Conservation (phyloP, 2,329 filamentous ascomycete species). For the Didymella segeticola region DNA sequence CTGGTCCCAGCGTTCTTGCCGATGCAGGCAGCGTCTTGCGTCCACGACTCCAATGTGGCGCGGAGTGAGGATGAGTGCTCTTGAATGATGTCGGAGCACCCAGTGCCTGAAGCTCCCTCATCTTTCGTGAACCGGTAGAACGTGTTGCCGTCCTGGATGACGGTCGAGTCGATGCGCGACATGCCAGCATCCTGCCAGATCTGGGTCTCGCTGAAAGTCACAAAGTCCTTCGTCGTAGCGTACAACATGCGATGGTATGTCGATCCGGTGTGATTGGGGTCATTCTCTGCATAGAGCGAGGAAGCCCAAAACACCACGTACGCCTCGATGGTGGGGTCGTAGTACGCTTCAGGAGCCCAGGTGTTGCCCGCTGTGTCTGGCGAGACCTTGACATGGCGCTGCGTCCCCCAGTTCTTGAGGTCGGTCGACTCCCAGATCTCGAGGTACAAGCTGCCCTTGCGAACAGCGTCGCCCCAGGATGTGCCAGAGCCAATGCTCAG, state of each 20-base stretch:
- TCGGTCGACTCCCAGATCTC: constrained; percentile 62
- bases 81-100: constrained; percentile 63
- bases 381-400: constrained; percentile 59
- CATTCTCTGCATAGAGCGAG: constrained; percentile 53
- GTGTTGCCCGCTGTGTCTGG: constrained; percentile 60
- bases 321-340: constrained; percentile 51
- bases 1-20: constrained; percentile 58
- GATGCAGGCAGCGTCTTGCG: constrained; percentile 56
- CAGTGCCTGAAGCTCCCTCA: constrained; percentile 57
- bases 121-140: constrained; percentile 65
- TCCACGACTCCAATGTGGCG: constrained; percentile 54
- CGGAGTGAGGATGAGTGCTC: constrained; percentile 56
- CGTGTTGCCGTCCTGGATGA: constrained; percentile 51
- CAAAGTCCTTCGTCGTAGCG: constrained; percentile 59
- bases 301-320: constrained; percentile 59
- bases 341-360: constrained; percentile 62
- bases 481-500: constrained; percentile 63
- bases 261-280: constrained; percentile 50
- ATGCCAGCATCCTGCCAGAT: constrained; percentile 61
- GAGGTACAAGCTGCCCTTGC: constrained; percentile 58
- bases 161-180: constrained; percentile 62
- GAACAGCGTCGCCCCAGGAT: constrained; percentile 58
- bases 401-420: constrained; percentile 59
- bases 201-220: constrained; percentile 56
- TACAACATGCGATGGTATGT: constrained; percentile 63